Base-by-base conservation (phyloP, 345 rosid genomes). In the Eucalyptus microcorys region DNA sequence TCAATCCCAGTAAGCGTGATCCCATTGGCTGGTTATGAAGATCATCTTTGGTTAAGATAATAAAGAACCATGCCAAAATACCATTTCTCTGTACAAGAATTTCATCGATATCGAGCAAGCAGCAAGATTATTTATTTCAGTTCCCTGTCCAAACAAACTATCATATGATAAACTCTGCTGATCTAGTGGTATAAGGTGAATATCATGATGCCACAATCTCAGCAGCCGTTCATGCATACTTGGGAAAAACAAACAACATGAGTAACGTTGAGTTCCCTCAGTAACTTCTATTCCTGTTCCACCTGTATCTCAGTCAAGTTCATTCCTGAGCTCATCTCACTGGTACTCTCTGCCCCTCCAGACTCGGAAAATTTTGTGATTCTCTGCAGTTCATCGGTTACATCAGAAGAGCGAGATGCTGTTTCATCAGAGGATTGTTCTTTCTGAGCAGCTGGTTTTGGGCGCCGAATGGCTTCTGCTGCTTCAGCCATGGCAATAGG, bases 401-500 rank as follows among this genome's bases (percentile, higher is more conserved):
- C 86, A 49, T 91, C 94, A 55, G 91, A 86, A 48, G 92, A 64
- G 49, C 64, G 90, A 87, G 94, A 87, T 88, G 90, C 94, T 76
- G 95, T 94, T 86, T 92, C 95, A 32, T 85, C 90, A 87, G 86
- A 52, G 43, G 80, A 88, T 88, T 92, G 95, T 91, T 97, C 99
- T 88, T 90, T 94, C 87, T 90, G 94, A 89, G 92, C 93, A 10
- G 91, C 86, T 90, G 92, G 91, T 91, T 96, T 97, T 19, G 98
- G 98, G 66, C 96, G 94, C 34, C 97, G 92, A 59, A 98, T 98
- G 91, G 99, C 99, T 93, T 98, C 98, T 19, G 96, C 99, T 87
- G 99, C 99, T 93, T 95, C 98, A 49, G 98, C 88, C 96, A 98
- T 96, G 71, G 92, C 98, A 87, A 98, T 96, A 88, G 99, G 98